phyloP scores from a whole-genome alignment of 2,329 filamentous ascomycete genomes.

The Epichloe bromicola region DNA sequence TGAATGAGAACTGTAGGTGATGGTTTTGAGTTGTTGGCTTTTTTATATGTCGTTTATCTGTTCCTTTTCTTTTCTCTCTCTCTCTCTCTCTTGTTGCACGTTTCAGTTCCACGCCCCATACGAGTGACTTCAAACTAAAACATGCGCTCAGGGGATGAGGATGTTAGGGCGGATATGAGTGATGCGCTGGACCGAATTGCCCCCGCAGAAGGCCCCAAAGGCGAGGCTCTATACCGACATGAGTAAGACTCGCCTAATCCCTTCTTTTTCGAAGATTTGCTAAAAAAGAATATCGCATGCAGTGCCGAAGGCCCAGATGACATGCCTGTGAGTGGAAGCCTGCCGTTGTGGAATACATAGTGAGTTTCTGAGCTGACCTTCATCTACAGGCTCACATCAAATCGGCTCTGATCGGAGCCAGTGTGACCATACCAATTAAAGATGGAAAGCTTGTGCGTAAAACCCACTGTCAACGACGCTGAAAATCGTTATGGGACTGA shows the following conservation, averaged over 20 bases:
- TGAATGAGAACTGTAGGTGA: constrained; percentile 73
- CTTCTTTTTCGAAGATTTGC: not conserved
- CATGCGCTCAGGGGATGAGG: constrained; percentile 41
- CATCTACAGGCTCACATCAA: constrained; percentile 70
- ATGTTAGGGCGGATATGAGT: constrained; percentile 88
- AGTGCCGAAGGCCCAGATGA: constrained; percentile 81
- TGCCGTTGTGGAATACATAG: not conserved
- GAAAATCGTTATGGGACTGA: not conserved
- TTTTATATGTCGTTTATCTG: not conserved
- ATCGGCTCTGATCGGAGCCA: constrained; percentile 75
- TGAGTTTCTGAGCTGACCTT: not conserved
- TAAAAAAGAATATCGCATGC: not conserved
- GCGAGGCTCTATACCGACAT: constrained; percentile 69
- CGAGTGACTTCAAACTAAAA: not conserved
- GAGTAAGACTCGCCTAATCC: constrained; percentile 15
- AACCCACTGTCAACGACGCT: not conserved
- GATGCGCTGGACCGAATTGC: constrained; percentile 86
- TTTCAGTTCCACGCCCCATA: not conserved
- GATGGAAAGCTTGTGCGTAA: constrained; percentile 59
- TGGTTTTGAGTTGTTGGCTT: not conserved
- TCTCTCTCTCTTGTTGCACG: not conserved
- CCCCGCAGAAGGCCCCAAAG: constrained; percentile 60
- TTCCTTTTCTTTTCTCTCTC: not conserved
- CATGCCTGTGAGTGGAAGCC: constrained; percentile 59
- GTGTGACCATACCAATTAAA: constrained; percentile 79